Conservation (phyloP, 805 yeast species). For the Trichomonascus vanleenenianus region DNA sequence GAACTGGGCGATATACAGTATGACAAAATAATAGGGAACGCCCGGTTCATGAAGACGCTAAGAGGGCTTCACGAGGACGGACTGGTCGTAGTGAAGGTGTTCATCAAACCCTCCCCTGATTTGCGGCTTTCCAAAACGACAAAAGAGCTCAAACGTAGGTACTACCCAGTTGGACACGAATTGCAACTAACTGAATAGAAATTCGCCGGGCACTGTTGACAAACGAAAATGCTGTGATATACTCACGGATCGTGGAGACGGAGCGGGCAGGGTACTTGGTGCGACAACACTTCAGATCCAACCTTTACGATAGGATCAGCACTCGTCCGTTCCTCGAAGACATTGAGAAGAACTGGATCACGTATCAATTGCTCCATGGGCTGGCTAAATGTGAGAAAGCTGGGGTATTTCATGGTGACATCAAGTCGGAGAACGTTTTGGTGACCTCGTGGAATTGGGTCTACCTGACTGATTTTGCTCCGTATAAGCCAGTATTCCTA, state of each 20-base stretch:
- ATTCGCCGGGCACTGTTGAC: constrained; percentile 30
- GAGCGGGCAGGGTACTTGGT: constrained; percentile 87
- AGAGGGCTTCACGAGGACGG: constrained; percentile 72
- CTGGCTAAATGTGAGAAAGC: constrained; percentile 55
- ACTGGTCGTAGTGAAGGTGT: constrained; percentile 66
- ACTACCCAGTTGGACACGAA: neutral
- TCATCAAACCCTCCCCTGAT: constrained; percentile 60
- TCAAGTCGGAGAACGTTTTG: constrained; percentile 82
- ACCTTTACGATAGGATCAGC: constrained; percentile 78
- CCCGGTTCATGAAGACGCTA: constrained; percentile 80
- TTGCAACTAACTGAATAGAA: constrained; percentile 29
- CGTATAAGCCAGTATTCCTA: constrained; percentile 71
- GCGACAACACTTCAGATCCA: constrained; percentile 71
- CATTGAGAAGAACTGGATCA: constrained; percentile 76
- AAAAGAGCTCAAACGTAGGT: constrained; percentile 18
- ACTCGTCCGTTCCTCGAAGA: constrained; percentile 80
- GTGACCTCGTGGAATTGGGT: constrained; percentile 89
- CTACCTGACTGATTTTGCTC: constrained; percentile 73
- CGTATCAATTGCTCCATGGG: constrained; percentile 67
- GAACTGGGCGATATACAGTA: constrained; percentile 71
- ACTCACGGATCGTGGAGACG: constrained; percentile 69
- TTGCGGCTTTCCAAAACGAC: constrained; percentile 20
- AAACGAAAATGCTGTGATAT: constrained; percentile 61
- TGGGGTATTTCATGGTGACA: constrained; percentile 76
- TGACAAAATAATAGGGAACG: constrained; percentile 64